phyloP scores from a whole-genome alignment of 768 basidiomycete species.

The Auriscalpium vulgare region DNA sequence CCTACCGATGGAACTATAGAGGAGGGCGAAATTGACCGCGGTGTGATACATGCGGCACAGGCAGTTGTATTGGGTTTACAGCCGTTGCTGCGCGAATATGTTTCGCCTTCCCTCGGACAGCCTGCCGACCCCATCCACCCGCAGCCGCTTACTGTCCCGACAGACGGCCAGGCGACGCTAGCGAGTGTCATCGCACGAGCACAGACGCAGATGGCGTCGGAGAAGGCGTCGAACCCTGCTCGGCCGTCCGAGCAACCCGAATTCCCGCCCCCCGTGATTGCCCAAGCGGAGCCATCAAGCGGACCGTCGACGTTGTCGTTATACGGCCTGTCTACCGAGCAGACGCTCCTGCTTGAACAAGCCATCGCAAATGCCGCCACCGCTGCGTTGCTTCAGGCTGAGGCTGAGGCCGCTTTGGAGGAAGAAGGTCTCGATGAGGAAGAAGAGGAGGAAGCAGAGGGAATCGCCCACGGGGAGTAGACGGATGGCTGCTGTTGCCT shows the following conservation, averaged over 20 bases:
- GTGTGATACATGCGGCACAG: slow-evolving; percentile 11
- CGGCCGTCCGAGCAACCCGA: neutral
- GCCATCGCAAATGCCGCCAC: slow-evolving; percentile 70
- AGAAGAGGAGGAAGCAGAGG: slow-evolving; percentile 30
- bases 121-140: neutral
- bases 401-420: slow-evolving; percentile 69
- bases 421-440: slow-evolving; percentile 54
- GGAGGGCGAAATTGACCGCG: slow-evolving; percentile 14
- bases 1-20: slow-evolving; percentile 1
- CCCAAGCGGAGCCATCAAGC: too few species aligned
- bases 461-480: neutral
- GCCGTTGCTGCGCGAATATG: slow-evolving; percentile 10
- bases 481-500: neutral
- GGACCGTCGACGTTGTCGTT: slow-evolving; percentile 42
- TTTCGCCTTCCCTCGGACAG: slow-evolving; percentile 4
- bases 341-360: slow-evolving; percentile 58
- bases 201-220: slow-evolving; percentile 38
- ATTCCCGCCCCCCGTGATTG: slow-evolving; percentile 5
- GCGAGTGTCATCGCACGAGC: slow-evolving; percentile 70
- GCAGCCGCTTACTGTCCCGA: slow-evolving; percentile 3
- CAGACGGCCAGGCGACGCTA: slow-evolving; percentile 53
- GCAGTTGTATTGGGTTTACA: slow-evolving; percentile 9
- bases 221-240: slow-evolving; percentile 10
- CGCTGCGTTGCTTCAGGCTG: slow-evolving; percentile 70
- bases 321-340: slow-evolving; percentile 68